Evolutionary conservation across 306 rosid genomes (phyloP), one percentile per base, ranked within the genome.

Genomic region (Lathyrus tuberosus): DNA sequence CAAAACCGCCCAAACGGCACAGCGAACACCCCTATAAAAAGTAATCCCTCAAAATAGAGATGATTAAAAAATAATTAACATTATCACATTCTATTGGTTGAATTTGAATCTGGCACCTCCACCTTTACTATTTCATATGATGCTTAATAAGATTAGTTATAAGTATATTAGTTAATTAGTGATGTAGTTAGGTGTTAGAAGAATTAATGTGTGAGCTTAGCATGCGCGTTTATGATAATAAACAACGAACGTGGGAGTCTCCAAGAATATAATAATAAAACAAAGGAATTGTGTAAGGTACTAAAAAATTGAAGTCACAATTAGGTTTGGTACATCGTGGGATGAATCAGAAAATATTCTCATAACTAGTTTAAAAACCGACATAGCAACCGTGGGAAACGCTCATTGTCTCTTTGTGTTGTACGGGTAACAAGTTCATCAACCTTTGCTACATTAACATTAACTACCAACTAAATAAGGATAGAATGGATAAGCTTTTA

Each of bases 321-420:
- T 16, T 17, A 11, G 82, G 87, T 53, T 83, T 80, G 89, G 90
- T 68, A 88, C 83, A 76, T 84, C 97, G 92, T 91, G 96, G 79
- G 78, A 69, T 84, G 81, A 79, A 86, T 79, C 60, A 81, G 76
- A 80, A 22, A 76, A 67, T 67, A 70, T 61, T 61, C 26, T 61
- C 37, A 17, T 37, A 35, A 76, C 54, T 48, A 43, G 63, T 75
- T 78, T 3, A 31, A 76, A 59, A 8, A 53, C 82, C 73, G 91
- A 91, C 96, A 91, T 33, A 65, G 84, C 75, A 57, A 81, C 84
- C 90, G 74, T 71, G 75, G 62, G 70, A 69, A 40, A 81, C 82
- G 97, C 42, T 78, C 70, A 9, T 41, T 85, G 89, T 86, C 89
- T 74, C 69, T 54, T 76, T 35, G 20, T 53, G 31, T n/a, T n/a